Percentiles rank a stretch among this genome's conserved stretches.
Evolutionary conservation across 2,329 filamentous ascomycete species (phyloP).

Genomic region (Domatiomyces catenatus): DNA sequence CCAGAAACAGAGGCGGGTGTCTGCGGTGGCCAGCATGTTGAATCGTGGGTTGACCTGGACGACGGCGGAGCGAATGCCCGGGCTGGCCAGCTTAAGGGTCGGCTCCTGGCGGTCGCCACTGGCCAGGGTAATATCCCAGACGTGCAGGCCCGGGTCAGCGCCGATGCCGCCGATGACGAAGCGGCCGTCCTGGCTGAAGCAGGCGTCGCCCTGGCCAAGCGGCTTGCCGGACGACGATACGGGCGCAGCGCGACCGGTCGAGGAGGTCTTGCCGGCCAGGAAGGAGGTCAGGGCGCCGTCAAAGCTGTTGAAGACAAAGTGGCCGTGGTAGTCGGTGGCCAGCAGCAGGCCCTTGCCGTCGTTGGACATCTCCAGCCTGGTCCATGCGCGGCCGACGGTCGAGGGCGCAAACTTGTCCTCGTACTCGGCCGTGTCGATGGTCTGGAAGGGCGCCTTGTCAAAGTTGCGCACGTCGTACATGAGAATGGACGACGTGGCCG

Average conservation of each 20-base stretch:
- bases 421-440: slow-evolving; percentile 55
- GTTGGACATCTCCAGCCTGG: slow-evolving; percentile 86
- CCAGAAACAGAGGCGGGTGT: slow-evolving; percentile 71
- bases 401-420: slow-evolving; percentile 40
- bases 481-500: slow-evolving; percentile 61
- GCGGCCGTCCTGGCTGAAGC: slow-evolving; percentile 76
- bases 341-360: slow-evolving; percentile 79
- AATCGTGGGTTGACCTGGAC: slow-evolving; percentile 80
- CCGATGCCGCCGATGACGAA: slow-evolving; percentile 71
- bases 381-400: slow-evolving; percentile 49
- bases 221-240: slow-evolving; percentile 40
- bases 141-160: slow-evolving; percentile 53
- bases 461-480: slow-evolving; percentile 91
- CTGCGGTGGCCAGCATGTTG: slow-evolving; percentile 81
- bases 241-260: slow-evolving; percentile 34
- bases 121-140: slow-evolving; percentile 64
- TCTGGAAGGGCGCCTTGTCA: slow-evolving; percentile 76
- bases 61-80: slow-evolving; percentile 49
- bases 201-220: slow-evolving; percentile 55
- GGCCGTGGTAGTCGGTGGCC: slow-evolving; percentile 67
- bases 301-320: slow-evolving; percentile 90
- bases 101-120: slow-evolving; percentile 40
- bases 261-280: slow-evolving; percentile 37
- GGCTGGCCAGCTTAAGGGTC: slow-evolving; percentile 24
- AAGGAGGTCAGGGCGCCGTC: slow-evolving; percentile 65